Base-by-base conservation (phyloP, 139 green algal species). In the Chlamydomonas schloesseri region DNA sequence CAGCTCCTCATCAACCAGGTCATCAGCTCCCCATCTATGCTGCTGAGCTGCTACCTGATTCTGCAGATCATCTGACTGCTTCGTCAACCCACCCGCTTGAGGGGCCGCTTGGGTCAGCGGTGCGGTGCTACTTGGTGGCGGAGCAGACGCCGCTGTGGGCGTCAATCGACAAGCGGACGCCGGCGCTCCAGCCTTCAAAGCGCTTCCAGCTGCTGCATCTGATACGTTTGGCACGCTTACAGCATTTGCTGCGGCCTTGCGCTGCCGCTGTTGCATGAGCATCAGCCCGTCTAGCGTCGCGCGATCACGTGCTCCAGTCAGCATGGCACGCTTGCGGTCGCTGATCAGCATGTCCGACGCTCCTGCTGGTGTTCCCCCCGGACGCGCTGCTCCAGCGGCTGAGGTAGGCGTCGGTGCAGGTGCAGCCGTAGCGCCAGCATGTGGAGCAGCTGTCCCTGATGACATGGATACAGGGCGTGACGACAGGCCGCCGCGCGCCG, bases 191-290 rank as follows among this genome's bases (percentile, higher is more conserved):
- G 3, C 3, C 13, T 4, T 20, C 29, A 1, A 8, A 21, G n/a
- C n/a, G 55, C 55, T 64, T 10, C 64, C 64, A 4, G n/a, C 26
- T 33, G 62, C 3, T 69, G 20, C 26, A 11, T 2, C 62, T 14
- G 62, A 2, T 36, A 33, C 10, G 20, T 29, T 14, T 13, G 1
- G 70, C 36, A 33, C 13, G 36, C 14, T 20, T 10, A 20, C 21
- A 1, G 70, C 36, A 10, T 14, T 34, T 26, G 1, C 17, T 34
- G 36, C 3, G 71, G 37, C 42, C 37, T 26, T 65, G 78, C 42
- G 64, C 65, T 74, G 78, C 23, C 64, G 78, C 78, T 74, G 78
- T 64, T 84, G 78, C 78, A 84, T 84, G 5, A 84, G 42, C 57
- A 34, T 29, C 42, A 84, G 60, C 18, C 42, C 78, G 42, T 65